Base-by-base conservation (phyloP, 352 stramenopile genomes). In the Globisporangium alternatum region DNA sequence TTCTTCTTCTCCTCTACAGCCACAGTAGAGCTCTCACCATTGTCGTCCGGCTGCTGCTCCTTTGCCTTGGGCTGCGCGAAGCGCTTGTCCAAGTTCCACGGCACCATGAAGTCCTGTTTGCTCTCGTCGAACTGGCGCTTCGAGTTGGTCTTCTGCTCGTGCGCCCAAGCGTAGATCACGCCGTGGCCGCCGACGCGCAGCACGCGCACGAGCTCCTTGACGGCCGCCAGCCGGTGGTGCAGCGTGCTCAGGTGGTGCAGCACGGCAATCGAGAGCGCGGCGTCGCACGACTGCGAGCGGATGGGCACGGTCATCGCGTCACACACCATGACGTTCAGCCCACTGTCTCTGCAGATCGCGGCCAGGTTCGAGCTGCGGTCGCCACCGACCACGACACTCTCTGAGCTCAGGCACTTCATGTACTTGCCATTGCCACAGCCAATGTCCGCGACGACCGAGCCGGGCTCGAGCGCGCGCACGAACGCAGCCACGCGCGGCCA, bases 341-440 rank as follows among this genome's bases (percentile, higher is more conserved):
- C 80, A 5, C 72, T 77, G 3, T 73, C 64, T 9, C 70, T 62
- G 70, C 86, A 95, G 47, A 95, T 93, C 22, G 70, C 64, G 3
- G 86, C 81, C 5, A 96, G 70, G 3, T 77, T 81, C 10, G 64
- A 67, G 49, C 86, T 93, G 31, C 86, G 81, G 49, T 94, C 86
- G 31, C 83, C 81, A 25, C 86, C 86, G 22, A 92, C 59, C 15
- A 83, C 70, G 2, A 77, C 72, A 43, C 75, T 87, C 63, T 81
- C 60, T 15, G 71, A 37, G 49, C 83, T 67, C 12, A 95, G 78
- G 62, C 82, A 92, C 63, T 91, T 90, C 86, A 95, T 93, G 67
- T 96, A 96, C 70, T 96, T 96, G 54, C 88, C 88, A 48, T 96
- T 96, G 47, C 86, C 88, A 45, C 88, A 96, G 22, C 88, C 87